Evolutionary conservation across 768 basidiomycete genomes (phyloP).

Genomic region (Boletus rubroflammeus): DNA sequence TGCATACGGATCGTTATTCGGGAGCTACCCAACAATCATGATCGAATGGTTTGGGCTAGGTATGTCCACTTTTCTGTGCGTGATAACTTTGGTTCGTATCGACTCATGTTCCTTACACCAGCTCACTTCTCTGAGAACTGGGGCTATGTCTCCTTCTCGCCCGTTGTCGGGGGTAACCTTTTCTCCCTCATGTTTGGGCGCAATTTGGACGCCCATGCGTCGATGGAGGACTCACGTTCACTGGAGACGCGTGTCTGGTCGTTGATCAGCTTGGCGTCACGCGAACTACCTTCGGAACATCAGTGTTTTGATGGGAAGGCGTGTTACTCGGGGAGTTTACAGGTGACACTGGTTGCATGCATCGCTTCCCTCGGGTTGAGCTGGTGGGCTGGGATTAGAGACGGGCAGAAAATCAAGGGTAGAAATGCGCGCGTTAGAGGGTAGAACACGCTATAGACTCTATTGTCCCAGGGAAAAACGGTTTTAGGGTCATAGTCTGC

Average conservation of each 20-base stretch:
- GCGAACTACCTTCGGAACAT: conserved; percentile 30
- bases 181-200: conserved; percentile 82
- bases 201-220: conserved; percentile 71
- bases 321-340: conserved; percentile 59
- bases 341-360: conserved; percentile 42
- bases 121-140: conserved; percentile 83
- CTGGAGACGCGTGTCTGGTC: background rate
- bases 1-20: conserved; percentile 73
- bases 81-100: background rate
- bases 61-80: conserved; percentile 36
- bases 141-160: conserved; percentile 73
- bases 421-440: background rate
- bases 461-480: background rate
- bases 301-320: conserved; percentile 54
- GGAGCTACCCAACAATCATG: conserved; percentile 68
- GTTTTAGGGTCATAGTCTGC: background rate
- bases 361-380: conserved; percentile 36
- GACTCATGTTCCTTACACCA: conserved; percentile 19
- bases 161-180: conserved; percentile 75
- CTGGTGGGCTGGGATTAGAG: conserved; percentile 36
- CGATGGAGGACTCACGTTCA: conserved; percentile 3
- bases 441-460: background rate
- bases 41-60: conserved; percentile 90
- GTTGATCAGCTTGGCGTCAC: background rate
- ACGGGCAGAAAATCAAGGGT: conserved; percentile 10